A percentile compares a stretch with the other conserved stretches of the same genome.
Conservation (phyloP, 768 basidiomycete genomes). For the Cyclocybe cylindracea region DNA sequence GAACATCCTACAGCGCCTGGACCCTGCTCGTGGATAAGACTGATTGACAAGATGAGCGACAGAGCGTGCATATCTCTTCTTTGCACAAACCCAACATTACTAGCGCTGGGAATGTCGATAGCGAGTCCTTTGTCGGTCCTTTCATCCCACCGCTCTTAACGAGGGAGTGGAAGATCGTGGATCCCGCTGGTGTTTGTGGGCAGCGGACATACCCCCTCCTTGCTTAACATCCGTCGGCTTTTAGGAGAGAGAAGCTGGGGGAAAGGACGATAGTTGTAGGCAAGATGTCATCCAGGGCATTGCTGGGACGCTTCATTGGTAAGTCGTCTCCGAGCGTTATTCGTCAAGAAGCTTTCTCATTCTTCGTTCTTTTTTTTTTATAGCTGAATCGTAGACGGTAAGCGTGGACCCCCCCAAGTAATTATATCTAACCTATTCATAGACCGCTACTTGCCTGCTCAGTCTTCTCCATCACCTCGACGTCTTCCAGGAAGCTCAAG, state of each 20-base stretch:
- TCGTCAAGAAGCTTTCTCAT: conserved; percentile 21
- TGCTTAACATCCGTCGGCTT: conserved; percentile 23
- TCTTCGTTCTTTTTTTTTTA: conserved; percentile 12
- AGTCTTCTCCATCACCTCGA: conserved; percentile 32
- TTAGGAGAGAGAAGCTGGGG: conserved; percentile 18
- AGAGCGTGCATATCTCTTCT: too few relatives aligned
- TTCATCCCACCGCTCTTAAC: conserved; percentile 12
- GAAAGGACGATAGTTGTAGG: conserved; percentile 20
- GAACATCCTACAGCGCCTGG: too few relatives aligned
- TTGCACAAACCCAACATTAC: too few relatives aligned
- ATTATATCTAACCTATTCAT: not conserved
- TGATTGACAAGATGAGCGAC: too few relatives aligned
- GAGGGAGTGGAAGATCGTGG: conserved; percentile 34
- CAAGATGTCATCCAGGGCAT: conserved; percentile 31
- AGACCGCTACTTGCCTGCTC: conserved; percentile 33
- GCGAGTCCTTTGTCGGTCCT: too few relatives aligned
- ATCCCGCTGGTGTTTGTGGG: not conserved
- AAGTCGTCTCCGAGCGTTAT: conserved; percentile 14
- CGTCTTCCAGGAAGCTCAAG: conserved; percentile 31
- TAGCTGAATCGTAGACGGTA: conserved; percentile 24
- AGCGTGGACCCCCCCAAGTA: not conserved
- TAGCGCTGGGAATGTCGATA: too few relatives aligned
- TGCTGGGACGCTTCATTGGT: conserved; percentile 38
- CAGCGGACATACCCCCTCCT: conserved; percentile 10
- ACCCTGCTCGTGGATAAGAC: too few relatives aligned